phyloP scores from a whole-genome alignment of 345 rosid genomes.

The Odontarrhena argentea region DNA sequence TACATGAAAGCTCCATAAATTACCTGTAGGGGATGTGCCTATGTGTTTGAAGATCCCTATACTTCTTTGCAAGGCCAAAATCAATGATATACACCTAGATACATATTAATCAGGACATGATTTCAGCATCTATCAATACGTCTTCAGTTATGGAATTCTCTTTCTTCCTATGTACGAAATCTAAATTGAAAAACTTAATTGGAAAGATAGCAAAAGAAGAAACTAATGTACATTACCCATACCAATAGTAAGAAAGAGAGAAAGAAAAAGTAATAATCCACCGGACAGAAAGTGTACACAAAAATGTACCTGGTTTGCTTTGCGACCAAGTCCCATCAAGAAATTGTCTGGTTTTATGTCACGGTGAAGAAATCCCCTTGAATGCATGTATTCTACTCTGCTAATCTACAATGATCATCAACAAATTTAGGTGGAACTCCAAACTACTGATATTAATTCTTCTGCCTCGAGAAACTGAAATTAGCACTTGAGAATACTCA shows the following conservation, averaged over 20 bases:
- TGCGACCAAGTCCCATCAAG: slow-evolving; percentile 67
- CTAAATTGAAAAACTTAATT: neutral
- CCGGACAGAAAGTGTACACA: slow-evolving; percentile 1
- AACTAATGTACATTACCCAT: neutral
- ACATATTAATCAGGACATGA: slow-evolving; percentile 20
- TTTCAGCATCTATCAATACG: neutral
- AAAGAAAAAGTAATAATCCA: slow-evolving; percentile 15
- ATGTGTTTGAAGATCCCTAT: slow-evolving; percentile 89
- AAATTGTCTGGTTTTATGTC: slow-evolving; percentile 69
- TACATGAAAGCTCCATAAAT: slow-evolving; percentile 18
- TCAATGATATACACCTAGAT: slow-evolving; percentile 76
- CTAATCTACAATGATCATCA: slow-evolving; percentile 48
- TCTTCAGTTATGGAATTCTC: neutral
- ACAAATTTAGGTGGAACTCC: slow-evolving; percentile 53
- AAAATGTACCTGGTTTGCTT: slow-evolving; percentile 60
- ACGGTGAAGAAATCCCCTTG: slow-evolving; percentile 66
- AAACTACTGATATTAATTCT: slow-evolving; percentile 8
- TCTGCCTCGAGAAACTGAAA: neutral
- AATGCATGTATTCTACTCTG: slow-evolving; percentile 66
- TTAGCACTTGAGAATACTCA: slow-evolving; percentile 37
- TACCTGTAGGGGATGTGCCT: slow-evolving; percentile 88
- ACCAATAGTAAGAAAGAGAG: neutral
- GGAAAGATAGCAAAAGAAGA: slow-evolving; percentile 8
- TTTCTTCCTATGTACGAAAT: slow-evolving; percentile 3
- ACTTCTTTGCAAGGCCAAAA: slow-evolving; percentile 88